A percentile compares a stretch with the other conserved stretches of the same genome.
Conservation (phyloP, 1,139 yeast genomes). For the Pneumocystis wakefieldiae region DNA sequence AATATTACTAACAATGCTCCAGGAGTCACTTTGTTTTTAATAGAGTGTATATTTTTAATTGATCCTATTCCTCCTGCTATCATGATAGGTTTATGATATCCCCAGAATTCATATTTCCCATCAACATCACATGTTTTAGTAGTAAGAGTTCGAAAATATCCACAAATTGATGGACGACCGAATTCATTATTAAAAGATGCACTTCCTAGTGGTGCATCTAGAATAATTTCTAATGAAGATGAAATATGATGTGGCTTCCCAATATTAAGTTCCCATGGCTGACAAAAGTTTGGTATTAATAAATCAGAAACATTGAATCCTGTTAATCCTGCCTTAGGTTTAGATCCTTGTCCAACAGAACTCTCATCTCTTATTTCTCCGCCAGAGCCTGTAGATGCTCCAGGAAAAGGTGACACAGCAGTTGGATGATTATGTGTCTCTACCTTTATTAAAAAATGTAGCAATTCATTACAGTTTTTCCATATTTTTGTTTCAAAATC, state of each 20-base stretch:
- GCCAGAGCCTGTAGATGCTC: constrained; percentile 99
- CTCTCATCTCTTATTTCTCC: constrained; percentile 99
- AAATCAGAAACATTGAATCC: constrained; percentile 90
- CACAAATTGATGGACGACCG: constrained; percentile 94
- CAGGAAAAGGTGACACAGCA: constrained; percentile 96
- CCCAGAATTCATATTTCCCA: constrained; percentile 66
- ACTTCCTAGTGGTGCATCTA: constrained; percentile 93
- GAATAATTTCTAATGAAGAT: constrained; percentile 82
- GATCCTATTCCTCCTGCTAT: constrained; percentile 98
- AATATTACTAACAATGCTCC: constrained; percentile 85
- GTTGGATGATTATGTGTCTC: constrained; percentile 99
- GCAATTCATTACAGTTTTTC: constrained; percentile 58
- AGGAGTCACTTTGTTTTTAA: constrained; percentile 81
- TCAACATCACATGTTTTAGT: constrained; percentile 51
- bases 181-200: constrained; percentile 98
- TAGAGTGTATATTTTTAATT: constrained; percentile 80
- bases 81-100: constrained; percentile 98
- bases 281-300: constrained; percentile 66
- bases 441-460: constrained; percentile 83
- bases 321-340: constrained; percentile 87
- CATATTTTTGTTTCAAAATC: constrained; percentile 34
- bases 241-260: constrained; percentile 94
- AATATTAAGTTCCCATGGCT: constrained; percentile 86
- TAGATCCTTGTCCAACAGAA: constrained; percentile 97
- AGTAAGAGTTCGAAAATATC: constrained; percentile 91